phyloP scores from a whole-genome alignment of 2,329 filamentous ascomycete species.

The Fusarium decemcellulare region DNA sequence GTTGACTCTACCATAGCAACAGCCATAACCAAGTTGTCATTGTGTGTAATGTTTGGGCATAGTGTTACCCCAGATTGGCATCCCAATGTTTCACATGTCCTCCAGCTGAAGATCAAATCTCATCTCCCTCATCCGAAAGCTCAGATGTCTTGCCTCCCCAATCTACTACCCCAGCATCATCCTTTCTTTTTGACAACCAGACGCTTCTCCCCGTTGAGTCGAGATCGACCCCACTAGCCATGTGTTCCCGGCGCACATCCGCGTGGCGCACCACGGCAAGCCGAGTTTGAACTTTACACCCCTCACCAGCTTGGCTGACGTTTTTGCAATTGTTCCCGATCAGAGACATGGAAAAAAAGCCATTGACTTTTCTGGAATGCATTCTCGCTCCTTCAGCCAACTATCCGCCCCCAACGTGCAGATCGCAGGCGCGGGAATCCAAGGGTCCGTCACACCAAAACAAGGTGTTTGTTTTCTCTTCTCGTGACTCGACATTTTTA shows the following conservation, averaged over 20 bases:
- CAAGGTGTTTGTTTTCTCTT: not conserved
- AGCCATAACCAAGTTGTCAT: slow-evolving; percentile 11
- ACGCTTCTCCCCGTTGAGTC: slow-evolving; percentile 8
- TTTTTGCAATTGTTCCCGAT: not conserved
- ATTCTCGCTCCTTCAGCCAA: slow-evolving; percentile 17
- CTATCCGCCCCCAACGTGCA: slow-evolving; percentile 2
- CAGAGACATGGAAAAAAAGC: not conserved
- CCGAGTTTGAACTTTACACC: slow-evolving; percentile 24
- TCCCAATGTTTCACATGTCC: slow-evolving; percentile 30
- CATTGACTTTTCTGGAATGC: slow-evolving; percentile 33
- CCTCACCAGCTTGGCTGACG: not conserved
- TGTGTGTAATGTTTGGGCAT: not conserved
- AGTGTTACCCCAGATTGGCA: slow-evolving; percentile 22
- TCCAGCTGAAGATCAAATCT: not conserved
- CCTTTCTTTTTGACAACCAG: not conserved
- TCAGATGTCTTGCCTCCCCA: not conserved
- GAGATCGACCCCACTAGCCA: slow-evolving; percentile 32
- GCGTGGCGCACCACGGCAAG: not conserved
- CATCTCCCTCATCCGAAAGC: slow-evolving; percentile 19
- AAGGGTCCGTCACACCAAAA: slow-evolving; percentile 23
- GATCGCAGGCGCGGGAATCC: slow-evolving; percentile 24
- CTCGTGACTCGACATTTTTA: not conserved
- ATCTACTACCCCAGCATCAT: not conserved
- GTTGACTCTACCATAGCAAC: slow-evolving; percentile 27
- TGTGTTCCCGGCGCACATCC: slow-evolving; percentile 24